A percentile compares a stretch with the other conserved stretches of the same genome.
Conservation (phyloP, 176 grass and related monocot species). For the Otatea glauca region DNA sequence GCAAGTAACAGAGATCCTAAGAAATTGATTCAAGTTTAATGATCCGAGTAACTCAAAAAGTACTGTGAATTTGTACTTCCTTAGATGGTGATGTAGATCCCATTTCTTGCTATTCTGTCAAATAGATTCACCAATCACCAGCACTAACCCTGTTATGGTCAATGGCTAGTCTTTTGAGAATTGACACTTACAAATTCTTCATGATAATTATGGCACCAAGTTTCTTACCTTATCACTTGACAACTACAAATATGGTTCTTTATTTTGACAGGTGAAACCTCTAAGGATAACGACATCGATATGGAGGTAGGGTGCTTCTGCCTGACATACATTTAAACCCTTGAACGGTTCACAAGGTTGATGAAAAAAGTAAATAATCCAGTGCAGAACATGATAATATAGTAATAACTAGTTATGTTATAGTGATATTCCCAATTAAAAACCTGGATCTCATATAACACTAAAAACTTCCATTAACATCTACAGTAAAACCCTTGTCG, state of each 20-base stretch:
- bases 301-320: constrained; percentile 43
- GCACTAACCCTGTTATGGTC: background rate
- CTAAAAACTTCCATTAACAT: background rate
- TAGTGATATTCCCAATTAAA: background rate
- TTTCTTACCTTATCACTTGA: background rate
- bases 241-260: constrained; percentile 1
- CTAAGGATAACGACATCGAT: constrained; percentile 38
- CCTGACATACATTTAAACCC: background rate
- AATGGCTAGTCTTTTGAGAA: background rate
- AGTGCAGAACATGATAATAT: constrained; percentile 7
- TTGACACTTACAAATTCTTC: background rate
- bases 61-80: background rate
- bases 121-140: background rate
- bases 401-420: background rate
- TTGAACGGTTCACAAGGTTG: background rate
- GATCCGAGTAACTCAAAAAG: background rate
- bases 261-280: constrained; percentile 50
- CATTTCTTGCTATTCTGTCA: background rate
- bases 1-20: background rate
- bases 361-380: background rate
- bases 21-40: constrained; percentile 13
- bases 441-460: background rate
- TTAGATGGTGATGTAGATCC: background rate
- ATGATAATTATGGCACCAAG: background rate
- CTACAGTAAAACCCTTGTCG: background rate